Evolutionary conservation across 1,139 yeast species (phyloP).

Genomic region (Pichia sp.): DNA sequence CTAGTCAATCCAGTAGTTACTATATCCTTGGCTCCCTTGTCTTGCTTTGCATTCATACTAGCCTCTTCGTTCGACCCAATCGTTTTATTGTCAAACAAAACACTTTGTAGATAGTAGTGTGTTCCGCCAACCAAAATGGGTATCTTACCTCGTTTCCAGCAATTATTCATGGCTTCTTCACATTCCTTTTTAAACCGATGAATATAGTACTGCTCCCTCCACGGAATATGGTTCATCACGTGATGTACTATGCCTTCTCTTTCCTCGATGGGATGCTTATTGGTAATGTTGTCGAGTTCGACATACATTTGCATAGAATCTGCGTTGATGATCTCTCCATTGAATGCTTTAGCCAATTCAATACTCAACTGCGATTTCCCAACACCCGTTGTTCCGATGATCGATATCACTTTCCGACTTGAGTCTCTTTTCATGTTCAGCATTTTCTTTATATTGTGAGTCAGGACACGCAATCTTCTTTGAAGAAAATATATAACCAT

Average conservation of each 20-base stretch:
- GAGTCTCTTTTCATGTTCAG: conserved; percentile 2
- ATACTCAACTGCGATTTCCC: conserved; percentile 88
- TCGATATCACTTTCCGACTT: conserved; percentile 26
- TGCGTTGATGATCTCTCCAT: conserved; percentile 91
- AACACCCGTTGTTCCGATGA: conserved; percentile 92
- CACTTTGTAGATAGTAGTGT: conserved; percentile 80
- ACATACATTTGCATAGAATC: conserved; percentile 95
- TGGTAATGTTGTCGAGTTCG: conserved; percentile 72
- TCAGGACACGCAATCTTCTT: not conserved
- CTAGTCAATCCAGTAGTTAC: conserved; percentile 36
- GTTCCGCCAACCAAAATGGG: conserved; percentile 97
- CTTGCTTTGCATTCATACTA: conserved; percentile 15
- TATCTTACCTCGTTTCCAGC: conserved; percentile 63
- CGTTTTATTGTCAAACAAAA: conserved; percentile 68
- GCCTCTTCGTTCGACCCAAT: conserved; percentile 34
- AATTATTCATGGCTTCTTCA: conserved; percentile 46
- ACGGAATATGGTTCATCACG: conserved; percentile 74
- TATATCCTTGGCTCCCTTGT: not conserved
- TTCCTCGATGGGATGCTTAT: conserved; percentile 82
- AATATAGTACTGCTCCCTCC: conserved; percentile 82
- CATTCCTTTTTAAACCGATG: conserved; percentile 80
- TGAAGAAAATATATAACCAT: not conserved
- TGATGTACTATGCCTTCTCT: conserved; percentile 75
- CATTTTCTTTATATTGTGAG: not conserved
- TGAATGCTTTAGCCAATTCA: conserved; percentile 68